These are phyloP conservation scores for Nyssa sinensis DNA, from an alignment of 148 eudicot genomes.

Conservation along the genomic window DNA sequence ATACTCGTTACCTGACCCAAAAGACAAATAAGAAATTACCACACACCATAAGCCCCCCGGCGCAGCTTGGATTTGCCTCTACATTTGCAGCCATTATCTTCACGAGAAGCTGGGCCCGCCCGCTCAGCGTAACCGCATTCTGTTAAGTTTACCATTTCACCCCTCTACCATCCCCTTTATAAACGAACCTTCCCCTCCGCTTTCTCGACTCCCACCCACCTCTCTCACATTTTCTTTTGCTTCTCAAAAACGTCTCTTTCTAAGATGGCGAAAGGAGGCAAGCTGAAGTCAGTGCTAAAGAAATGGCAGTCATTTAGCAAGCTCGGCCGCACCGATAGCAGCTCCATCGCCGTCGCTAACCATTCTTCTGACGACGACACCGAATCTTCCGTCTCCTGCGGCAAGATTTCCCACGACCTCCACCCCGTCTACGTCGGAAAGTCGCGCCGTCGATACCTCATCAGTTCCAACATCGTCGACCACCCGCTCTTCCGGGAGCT, in stretches of 20 bases:
- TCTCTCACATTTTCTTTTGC: constrained; percentile 15
- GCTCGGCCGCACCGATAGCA: constrained; percentile 25
- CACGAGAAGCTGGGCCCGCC: too few species aligned
- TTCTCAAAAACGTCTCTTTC: neutral
- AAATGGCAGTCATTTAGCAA: constrained; percentile 62
- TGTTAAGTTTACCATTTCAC: neutral
- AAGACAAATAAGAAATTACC: too few species aligned
- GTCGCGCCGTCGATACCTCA: constrained; percentile 56
- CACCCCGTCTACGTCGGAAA: constrained; percentile 75
- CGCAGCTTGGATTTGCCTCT: neutral
- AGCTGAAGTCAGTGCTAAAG: constrained; percentile 56
- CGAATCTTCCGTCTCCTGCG: neutral
- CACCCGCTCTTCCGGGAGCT: constrained; percentile 65
- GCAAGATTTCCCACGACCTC: constrained; percentile 15
- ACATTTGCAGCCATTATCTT: neutral
- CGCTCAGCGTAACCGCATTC: neutral
- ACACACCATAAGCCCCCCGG: neutral
- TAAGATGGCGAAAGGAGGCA: constrained; percentile 63
- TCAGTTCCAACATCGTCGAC: constrained; percentile 48
- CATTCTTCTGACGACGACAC: constrained; percentile 18
- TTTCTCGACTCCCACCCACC: constrained; percentile 23
- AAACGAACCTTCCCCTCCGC: constrained; percentile 28
- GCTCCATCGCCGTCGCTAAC: constrained; percentile 21
- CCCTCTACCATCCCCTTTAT: constrained; percentile 24
- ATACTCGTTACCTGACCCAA: too few species aligned